phyloP scores from a whole-genome alignment of 768 basidiomycete genomes.

The Trametes coccinea region DNA sequence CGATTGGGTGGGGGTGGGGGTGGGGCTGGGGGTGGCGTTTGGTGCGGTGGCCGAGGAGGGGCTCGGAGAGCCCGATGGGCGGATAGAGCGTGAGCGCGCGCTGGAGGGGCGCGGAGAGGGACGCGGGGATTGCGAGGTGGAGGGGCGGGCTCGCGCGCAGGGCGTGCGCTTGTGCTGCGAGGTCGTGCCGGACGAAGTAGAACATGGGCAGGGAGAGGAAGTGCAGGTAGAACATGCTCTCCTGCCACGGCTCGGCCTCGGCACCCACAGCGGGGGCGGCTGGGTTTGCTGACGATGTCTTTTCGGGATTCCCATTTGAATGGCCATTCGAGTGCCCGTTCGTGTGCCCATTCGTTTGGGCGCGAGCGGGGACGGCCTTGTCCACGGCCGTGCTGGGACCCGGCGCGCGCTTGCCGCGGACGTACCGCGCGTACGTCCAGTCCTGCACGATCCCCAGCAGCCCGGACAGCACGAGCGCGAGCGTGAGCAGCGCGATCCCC shows the following conservation, averaged over 20 bases:
- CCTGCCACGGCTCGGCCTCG: constrained; percentile 61
- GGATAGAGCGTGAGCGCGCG: constrained; percentile 24
- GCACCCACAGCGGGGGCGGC: no score
- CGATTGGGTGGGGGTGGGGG: no score
- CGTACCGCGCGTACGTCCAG: constrained; percentile 61
- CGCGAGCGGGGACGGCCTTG: neutral
- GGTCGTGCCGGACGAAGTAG: constrained; percentile 53
- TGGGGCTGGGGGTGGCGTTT: constrained; percentile 22
- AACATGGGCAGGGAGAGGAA: constrained; percentile 81
- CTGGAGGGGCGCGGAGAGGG: constrained; percentile 33
- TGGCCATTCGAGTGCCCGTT: neutral
- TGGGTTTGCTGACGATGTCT: no score
- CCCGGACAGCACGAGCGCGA: constrained; percentile 79
- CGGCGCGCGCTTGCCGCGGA: constrained; percentile 17
- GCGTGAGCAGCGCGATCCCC: constrained; percentile 72
- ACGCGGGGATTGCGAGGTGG: constrained; percentile 16
- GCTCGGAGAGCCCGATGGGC: constrained; percentile 4
- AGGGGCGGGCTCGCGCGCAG: constrained; percentile 44
- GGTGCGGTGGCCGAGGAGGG: neutral
- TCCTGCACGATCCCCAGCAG: constrained; percentile 87
- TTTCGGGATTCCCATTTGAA: neutral
- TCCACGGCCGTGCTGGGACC: constrained; percentile 20
- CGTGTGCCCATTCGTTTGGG: neutral
- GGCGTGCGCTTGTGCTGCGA: constrained; percentile 46
- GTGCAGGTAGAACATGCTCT: constrained; percentile 91